Percentiles rank a stretch among this genome's conserved stretches.
Conservation (phyloP, 805 yeast species). For the Lipomyces oligophaga region DNA sequence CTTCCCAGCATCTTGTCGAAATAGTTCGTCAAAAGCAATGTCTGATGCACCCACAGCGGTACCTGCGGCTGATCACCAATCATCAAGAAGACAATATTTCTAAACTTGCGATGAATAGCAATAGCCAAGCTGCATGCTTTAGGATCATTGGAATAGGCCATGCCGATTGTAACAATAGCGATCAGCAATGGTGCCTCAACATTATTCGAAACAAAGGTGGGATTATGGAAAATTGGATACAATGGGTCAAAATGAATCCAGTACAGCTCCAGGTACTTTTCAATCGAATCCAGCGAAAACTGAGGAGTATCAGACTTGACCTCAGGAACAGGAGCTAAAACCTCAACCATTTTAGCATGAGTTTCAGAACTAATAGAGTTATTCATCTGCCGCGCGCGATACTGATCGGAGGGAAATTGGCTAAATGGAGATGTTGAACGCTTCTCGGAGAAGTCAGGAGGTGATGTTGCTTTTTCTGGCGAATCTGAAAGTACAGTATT, state of each 20-base stretch:
- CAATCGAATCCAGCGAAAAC: conserved; percentile 26
- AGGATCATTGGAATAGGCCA: conserved; percentile 33
- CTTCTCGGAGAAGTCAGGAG: too few relatives aligned
- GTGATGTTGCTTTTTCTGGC: too few relatives aligned
- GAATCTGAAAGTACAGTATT: too few relatives aligned
- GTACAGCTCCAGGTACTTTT: conserved; percentile 34
- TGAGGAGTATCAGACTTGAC: conserved; percentile 17
- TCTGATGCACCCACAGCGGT: conserved; percentile 35
- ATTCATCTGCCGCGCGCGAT: conserved; percentile 1
- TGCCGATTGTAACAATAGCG: conserved; percentile 36
- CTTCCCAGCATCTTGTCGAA: conserved; percentile 35
- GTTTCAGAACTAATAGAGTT: conserved; percentile 12
- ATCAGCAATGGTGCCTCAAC: conserved; percentile 31
- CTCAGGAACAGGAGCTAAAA: conserved; percentile 27
- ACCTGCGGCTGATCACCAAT: conserved; percentile 33
- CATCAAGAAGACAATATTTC: conserved; percentile 36
- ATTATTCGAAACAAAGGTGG: conserved; percentile 35
- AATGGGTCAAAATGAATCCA: conserved; percentile 41
- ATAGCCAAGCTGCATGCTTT: conserved; percentile 32
- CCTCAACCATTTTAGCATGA: conserved; percentile 19
- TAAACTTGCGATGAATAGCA: conserved; percentile 29
- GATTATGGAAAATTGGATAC: conserved; percentile 43
- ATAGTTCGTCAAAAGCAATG: conserved; percentile 33
- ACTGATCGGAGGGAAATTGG: too few relatives aligned
- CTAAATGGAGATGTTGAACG: too few relatives aligned